Base-by-base conservation (phyloP, 331 rosid genomes). In the Malus hybrid region DNA sequence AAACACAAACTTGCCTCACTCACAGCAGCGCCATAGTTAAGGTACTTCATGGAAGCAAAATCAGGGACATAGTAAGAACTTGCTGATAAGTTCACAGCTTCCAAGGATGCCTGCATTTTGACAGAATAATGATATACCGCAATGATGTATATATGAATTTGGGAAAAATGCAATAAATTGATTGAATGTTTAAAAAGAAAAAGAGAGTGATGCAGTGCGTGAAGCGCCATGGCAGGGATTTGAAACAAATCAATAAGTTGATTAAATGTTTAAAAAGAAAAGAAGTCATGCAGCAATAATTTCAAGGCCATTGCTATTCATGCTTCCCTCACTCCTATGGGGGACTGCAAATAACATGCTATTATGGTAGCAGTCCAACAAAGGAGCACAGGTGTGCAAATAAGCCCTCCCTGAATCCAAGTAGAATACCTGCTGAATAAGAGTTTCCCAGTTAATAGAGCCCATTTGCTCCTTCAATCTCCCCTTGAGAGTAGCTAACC, bases 21-120 rank as follows among this genome's bases (percentile, higher is more conserved):
- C 78, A 89, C 87, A 65, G 99, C 99, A 29, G 92, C 96, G 36
- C 97, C 99, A 73, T 92, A 92, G 79, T 87, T 94, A 48, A 89
- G 79, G 84, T 94, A 94, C 28, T 13, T 58, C 75, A 6, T 52
- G 66, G 92, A 81, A 76, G 78, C 26, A 72, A 65, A 58, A 65
- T 80, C 77, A 34, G 96, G 93, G 42, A 78, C 87, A 48, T 50
- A 94, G 32, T 69, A 66, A 71, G 95, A 86, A 80, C 89, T 86
- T 58, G 88, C 87, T 73, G 97, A 88, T 81, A 94, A 85, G 76
- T 90, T 87, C 79, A 94, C 87, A 66, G 87, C 75, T 74, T 87
- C 83, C 84, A 75, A 20, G 88, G 84, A 62, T 42, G 96, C 97
- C 99, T 94, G 88, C 77, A 81, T 7, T 70, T 85, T 70, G 19